Base-by-base conservation (phyloP, 495 filamentous ascomycete species). In the Podospora anserina region DNA sequence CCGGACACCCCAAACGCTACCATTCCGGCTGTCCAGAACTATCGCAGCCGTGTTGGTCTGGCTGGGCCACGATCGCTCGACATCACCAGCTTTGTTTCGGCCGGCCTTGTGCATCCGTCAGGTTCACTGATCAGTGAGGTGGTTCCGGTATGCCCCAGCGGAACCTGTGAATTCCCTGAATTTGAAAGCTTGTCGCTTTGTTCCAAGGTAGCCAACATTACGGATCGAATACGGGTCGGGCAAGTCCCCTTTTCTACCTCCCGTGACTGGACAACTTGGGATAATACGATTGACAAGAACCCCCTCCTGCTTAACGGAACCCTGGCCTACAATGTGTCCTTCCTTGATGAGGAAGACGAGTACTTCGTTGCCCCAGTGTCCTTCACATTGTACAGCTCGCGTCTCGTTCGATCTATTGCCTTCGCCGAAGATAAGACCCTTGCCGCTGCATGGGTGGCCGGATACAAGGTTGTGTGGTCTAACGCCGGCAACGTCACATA, bases 161-260 rank as follows among this genome's bases (percentile, higher is more conserved):
- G 53, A 16, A 65, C 49, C 34, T 71, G 69, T 56, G 59, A 6
- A 1, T 71, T 53, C 28, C 26, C 58, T 16, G 19, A 7, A 23
- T 65, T 70, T 49, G 39, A 70, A 64, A 70, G 64, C 55, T 34
- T 70, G 11, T 34, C 23, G 0, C 19, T 70, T 3, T 70, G 68
- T 60, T 34, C 57, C 64, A 66, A 61, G 59, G 19, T 60, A 19
- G 68, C 60, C 26, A 70, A 70, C 53, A 66, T 70, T 44, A 70
- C 68, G 16, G 56, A 66, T 57, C 68, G 49, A 2, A 28, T 70
- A 9, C 30, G 20, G 5, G 64, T 70, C 2, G n/a, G 27, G 5
- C 59, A 66, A 15, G 64, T 63, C 2, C 58, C 63, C n/a, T 66
- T 56, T 60, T 66, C 68, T 13, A 66, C 68, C 3, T n/a, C 20